These are phyloP conservation scores for Sisymbrium altissimum DNA, from an alignment of 345 rosid genomes.

Conservation along the genomic window DNA sequence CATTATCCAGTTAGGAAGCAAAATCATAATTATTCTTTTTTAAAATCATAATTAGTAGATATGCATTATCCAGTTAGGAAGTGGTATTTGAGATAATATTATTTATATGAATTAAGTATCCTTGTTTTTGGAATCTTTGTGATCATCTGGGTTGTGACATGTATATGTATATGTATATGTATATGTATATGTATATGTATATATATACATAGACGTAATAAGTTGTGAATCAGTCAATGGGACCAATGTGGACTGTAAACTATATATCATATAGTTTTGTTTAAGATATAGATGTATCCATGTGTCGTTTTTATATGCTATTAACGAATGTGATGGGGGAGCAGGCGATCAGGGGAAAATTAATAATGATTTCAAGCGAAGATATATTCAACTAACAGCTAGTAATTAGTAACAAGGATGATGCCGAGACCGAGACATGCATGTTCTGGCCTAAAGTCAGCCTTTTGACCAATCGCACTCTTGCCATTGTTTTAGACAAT, in stretches of 20 bases:
- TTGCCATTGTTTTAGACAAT: not conserved
- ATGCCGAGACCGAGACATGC: not conserved
- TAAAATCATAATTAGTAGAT: not conserved
- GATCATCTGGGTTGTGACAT: conserved; percentile 6
- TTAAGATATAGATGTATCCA: not conserved
- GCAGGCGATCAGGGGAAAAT: too few species aligned
- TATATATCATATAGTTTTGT: not conserved
- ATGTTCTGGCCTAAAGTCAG: not conserved
- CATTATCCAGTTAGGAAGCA: conserved; percentile 17
- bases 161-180: not conserved
- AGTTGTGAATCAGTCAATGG: conserved; percentile 6
- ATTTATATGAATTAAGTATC: conserved; percentile 3
- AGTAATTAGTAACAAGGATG: not conserved
- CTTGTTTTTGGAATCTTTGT: conserved; percentile 12
- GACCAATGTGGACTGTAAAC: not conserved
- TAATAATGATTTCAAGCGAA: not conserved
- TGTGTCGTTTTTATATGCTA: conserved; percentile 13
- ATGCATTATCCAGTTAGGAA: conserved; percentile 24
- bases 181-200: too few species aligned
- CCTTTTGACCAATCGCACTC: not conserved
- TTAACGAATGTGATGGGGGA: not conserved
- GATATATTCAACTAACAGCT: not conserved
- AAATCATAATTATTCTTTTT: not conserved
- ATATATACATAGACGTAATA: not conserved
- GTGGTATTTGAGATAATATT: conserved; percentile 13